A percentile compares a stretch with the other conserved stretches of the same genome.
Evolutionary conservation across 2,329 filamentous ascomycete species (phyloP).

Genomic region (Colletotrichum sp.): DNA sequence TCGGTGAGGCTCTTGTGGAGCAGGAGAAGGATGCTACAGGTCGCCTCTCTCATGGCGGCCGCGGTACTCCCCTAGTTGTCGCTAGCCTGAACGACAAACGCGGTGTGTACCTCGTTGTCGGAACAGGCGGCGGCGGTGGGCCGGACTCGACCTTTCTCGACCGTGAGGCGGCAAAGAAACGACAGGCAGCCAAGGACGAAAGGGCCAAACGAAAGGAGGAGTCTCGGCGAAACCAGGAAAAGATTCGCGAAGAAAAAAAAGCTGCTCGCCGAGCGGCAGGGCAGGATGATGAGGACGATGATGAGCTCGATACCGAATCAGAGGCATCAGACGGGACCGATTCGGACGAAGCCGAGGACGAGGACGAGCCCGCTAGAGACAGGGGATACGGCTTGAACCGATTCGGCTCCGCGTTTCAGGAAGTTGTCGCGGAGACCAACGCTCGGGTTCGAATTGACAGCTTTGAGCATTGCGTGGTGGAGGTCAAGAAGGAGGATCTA

Average conservation of each 20-base stretch:
- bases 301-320: constrained; percentile 51
- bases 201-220: constrained; percentile 69
- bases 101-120: constrained; percentile 90
- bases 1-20: constrained; percentile 89
- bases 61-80: constrained; percentile 86
- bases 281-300: constrained; percentile 54
- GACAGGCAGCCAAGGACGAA: constrained; percentile 65
- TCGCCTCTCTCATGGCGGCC: constrained; percentile 68
- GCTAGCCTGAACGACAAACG: constrained; percentile 87
- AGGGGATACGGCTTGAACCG: constrained; percentile 81
- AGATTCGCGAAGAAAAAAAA: constrained; percentile 64
- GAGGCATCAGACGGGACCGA: constrained; percentile 41
- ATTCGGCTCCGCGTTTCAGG: constrained; percentile 94
- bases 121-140: constrained; percentile 85
- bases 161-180: constrained; percentile 68
- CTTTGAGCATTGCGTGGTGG: constrained; percentile 96
- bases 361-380: constrained; percentile 59
- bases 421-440: constrained; percentile 90
- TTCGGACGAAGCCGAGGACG: constrained; percentile 59
- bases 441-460: constrained; percentile 91
- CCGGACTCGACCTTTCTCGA: constrained; percentile 74
- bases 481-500: constrained; percentile 96
- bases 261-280: constrained; percentile 56
- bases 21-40: constrained; percentile 82
- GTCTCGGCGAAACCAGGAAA: constrained; percentile 59